Evolutionary conservation across 2,329 filamentous ascomycete species (phyloP).

Genomic region (Pseudogymnoascus pannorum): DNA sequence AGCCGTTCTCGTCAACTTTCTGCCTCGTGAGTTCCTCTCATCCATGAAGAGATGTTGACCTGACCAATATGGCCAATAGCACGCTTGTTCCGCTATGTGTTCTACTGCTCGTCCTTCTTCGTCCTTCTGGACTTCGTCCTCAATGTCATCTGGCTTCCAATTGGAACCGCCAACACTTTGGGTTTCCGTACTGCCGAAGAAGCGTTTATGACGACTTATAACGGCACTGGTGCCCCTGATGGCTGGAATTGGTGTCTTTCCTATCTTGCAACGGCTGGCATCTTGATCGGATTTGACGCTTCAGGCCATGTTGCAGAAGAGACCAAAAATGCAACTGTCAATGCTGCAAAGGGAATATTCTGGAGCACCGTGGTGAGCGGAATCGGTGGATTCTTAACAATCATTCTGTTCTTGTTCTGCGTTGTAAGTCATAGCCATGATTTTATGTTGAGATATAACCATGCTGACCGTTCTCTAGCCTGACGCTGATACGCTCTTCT

Average conservation of each 20-base stretch:
- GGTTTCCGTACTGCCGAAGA: slow-evolving; percentile 52
- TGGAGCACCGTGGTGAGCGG: slow-evolving; percentile 52
- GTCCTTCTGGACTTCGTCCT: slow-evolving; percentile 52
- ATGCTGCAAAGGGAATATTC: slow-evolving; percentile 53
- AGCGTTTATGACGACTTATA: slow-evolving; percentile 54
- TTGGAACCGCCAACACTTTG: slow-evolving; percentile 46
- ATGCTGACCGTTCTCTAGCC: slow-evolving; percentile 32
- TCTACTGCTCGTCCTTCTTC: slow-evolving; percentile 36
- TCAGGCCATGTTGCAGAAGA: slow-evolving; percentile 55
- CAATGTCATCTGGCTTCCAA: slow-evolving; percentile 55
- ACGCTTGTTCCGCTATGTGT: slow-evolving; percentile 36
- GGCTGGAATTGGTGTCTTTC: slow-evolving; percentile 59
- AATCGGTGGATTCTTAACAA: slow-evolving; percentile 45
- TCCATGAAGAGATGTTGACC: background rate
- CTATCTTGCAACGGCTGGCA: slow-evolving; percentile 52
- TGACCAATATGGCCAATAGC: slow-evolving; percentile 11
- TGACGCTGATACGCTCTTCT: slow-evolving; percentile 44
- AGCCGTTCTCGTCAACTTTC: slow-evolving; percentile 42
- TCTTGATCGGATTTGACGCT: slow-evolving; percentile 54
- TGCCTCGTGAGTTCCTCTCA: slow-evolving; percentile 39
- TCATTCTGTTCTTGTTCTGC: slow-evolving; percentile 54
- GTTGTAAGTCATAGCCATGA: slow-evolving; percentile 31
- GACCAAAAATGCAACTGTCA: slow-evolving; percentile 48
- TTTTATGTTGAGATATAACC: background rate
- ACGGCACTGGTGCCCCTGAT: slow-evolving; percentile 46